These are phyloP conservation scores for Xylaria sp. DNA, from an alignment of 2,329 filamentous ascomycete species.

Conservation along the genomic window DNA sequence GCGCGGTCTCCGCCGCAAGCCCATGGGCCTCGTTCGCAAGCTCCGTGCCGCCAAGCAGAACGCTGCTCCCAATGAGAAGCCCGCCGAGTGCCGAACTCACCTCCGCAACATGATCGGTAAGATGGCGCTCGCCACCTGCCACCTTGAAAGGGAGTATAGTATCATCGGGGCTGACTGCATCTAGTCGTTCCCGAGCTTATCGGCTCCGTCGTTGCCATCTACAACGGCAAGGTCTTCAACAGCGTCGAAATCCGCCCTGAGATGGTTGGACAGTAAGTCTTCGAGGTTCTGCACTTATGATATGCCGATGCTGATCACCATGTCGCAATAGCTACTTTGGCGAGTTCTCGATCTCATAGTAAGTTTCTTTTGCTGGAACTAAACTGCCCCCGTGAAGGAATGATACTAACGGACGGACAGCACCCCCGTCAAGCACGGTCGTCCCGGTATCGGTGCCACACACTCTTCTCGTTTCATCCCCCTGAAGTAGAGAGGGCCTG, in stretches of 20 bases:
- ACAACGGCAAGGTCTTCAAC: conserved; percentile 99
- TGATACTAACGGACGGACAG: conserved; percentile 68
- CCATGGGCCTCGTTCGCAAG: conserved; percentile 99
- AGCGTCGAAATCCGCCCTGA: conserved; percentile 99
- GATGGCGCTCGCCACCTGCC: neutral
- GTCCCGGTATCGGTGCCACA: conserved; percentile 99
- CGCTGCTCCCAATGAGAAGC: conserved; percentile 92
- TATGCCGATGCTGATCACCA: conserved; percentile 16
- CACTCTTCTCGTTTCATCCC: conserved; percentile 99
- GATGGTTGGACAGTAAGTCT: conserved; percentile 92
- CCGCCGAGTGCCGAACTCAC: conserved; percentile 68
- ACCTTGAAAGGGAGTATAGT: neutral
- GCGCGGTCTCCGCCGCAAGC: conserved; percentile 99
- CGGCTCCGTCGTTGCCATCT: conserved; percentile 97
- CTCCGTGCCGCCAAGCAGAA: conserved; percentile 99
- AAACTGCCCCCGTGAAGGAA: conserved; percentile 9
- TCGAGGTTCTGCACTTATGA: conserved; percentile 51
- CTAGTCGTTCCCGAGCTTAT: conserved; percentile 97
- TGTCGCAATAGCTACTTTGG: conserved; percentile 66
- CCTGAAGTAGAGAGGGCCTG: conserved; percentile 71
- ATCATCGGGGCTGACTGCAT: neutral
- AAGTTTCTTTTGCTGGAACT: conserved; percentile 60
- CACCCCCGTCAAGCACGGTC: conserved; percentile 99
- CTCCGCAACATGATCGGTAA: conserved; percentile 95
- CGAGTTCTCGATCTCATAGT: conserved; percentile 99